phyloP scores from a whole-genome alignment of 73 alveolate species.

The Paramecium sexaurelia region DNA sequence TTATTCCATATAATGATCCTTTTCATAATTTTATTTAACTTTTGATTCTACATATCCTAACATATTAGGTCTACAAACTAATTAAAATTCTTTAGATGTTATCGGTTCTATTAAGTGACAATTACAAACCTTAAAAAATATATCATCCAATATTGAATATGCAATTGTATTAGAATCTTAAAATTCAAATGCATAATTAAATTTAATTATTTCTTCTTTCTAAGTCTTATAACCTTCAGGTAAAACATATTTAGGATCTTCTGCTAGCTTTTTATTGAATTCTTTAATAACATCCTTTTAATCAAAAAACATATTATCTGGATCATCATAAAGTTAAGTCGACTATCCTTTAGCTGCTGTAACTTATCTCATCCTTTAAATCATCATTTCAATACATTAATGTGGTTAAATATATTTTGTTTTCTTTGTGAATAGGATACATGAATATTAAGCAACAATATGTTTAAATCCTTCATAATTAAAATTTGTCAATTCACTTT shows the following conservation, averaged over 20 bases:
- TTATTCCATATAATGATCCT: constrained; percentile 26
- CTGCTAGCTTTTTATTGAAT: constrained; percentile 71
- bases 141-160: constrained; percentile 5
- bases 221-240: constrained; percentile 84
- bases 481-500: constrained; percentile 6
- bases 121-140: not conserved
- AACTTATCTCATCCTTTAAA: constrained; percentile 65
- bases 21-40: not conserved
- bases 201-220: constrained; percentile 69
- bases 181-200: constrained; percentile 30
- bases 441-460: constrained; percentile 48
- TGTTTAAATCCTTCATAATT: constrained; percentile 57
- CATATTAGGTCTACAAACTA: constrained; percentile 31
- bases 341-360: constrained; percentile 63
- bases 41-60: constrained; percentile 37
- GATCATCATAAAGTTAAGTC: constrained; percentile 76
- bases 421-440: constrained; percentile 3
- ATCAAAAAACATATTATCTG: constrained; percentile 72
- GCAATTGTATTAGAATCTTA: not conserved
- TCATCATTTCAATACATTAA: constrained; percentile 40
- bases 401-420: constrained; percentile 62
- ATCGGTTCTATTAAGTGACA: constrained; percentile 32
- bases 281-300: constrained; percentile 76
- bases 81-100: not conserved
- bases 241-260: constrained; percentile 75